A percentile compares a stretch with the other conserved stretches of the same genome.
These are phyloP conservation scores for Paramecium pentaurelia DNA, from an alignment of 73 alveolate species.

Conservation along the genomic window DNA sequence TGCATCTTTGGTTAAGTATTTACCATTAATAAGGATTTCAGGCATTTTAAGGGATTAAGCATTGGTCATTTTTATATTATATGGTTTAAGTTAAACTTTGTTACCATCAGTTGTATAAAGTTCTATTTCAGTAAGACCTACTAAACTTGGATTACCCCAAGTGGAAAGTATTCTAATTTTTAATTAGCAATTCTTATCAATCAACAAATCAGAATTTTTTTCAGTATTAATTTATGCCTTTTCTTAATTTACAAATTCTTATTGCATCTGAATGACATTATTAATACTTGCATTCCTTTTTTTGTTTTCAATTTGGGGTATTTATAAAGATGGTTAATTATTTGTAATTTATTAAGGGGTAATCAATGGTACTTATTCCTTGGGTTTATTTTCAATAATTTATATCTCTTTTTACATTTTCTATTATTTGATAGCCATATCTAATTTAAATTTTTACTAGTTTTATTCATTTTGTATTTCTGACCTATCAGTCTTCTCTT, in stretches of 20 bases:
- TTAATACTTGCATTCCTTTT: background rate
- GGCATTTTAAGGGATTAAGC: conserved; percentile 62
- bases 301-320: conserved; percentile 14
- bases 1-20: conserved; percentile 70
- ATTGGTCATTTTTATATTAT: conserved; percentile 59
- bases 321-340: background rate
- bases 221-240: conserved; percentile 45
- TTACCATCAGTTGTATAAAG: conserved; percentile 54
- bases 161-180: conserved; percentile 73
- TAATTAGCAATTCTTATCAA: conserved; percentile 39
- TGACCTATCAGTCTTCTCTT: background rate
- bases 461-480: background rate
- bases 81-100: conserved; percentile 67
- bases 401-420: conserved; percentile 38
- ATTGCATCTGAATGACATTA: background rate
- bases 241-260: conserved; percentile 57
- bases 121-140: conserved; percentile 86
- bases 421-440: background rate
- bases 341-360: background rate
- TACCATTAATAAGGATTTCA: conserved; percentile 68
- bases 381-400: background rate
- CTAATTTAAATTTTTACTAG: background rate
- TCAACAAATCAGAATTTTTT: conserved; percentile 62
- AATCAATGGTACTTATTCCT: background rate
- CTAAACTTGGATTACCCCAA: conserved; percentile 79